Base-by-base conservation (phyloP, 192 early-diverging fungal species). In the Coemansia sp. region DNA sequence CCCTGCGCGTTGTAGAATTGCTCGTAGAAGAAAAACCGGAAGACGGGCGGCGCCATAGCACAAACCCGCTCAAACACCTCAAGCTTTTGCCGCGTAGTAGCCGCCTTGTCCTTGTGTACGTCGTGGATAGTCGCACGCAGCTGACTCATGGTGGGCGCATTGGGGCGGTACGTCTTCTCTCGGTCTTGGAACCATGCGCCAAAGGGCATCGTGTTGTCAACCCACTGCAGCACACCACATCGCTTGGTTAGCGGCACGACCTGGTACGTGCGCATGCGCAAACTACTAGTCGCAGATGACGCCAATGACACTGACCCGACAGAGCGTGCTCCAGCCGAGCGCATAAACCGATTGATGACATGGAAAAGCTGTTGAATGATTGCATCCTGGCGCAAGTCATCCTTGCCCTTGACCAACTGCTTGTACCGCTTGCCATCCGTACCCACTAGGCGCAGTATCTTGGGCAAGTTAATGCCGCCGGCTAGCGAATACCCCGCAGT, bases 171-270 rank as follows among this genome's bases (percentile, higher is more conserved):
- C 42, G 48, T 88, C 84, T 5, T 75, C 80, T 68, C 87, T 66
- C 70, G 89, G 65, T 63, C 93, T 86, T 40, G 88, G 79, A 85
- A 93, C 96, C 44, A 99, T 58, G 13, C 60, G 34, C 83, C 83
- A 61, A 84, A 61, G 31, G 89, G 89, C 1, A 86, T 82, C 5
- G 92, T 89, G 71, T 90, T 87, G 51, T 95, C 89, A 2, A 98
- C 92, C 97, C 95, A 99, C 67, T 98, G 91, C 65, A 98, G 91
- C 88, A 98, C 93, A 2, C 97, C 97, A 19, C 89, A 91, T 55
- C 90, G 88, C 68, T 91, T 87, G 40, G 95, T 94, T 34, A 98
- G 85, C 0, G 97, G 97, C 22, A 97, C 90, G 0, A 99, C 95
- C 45, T 86, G 67, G 76, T 91, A 93, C 2, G 84, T 86, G 48